Conservation (phyloP, 2,329 filamentous ascomycete genomes). For the Colletotrichum ledebouriae region DNA sequence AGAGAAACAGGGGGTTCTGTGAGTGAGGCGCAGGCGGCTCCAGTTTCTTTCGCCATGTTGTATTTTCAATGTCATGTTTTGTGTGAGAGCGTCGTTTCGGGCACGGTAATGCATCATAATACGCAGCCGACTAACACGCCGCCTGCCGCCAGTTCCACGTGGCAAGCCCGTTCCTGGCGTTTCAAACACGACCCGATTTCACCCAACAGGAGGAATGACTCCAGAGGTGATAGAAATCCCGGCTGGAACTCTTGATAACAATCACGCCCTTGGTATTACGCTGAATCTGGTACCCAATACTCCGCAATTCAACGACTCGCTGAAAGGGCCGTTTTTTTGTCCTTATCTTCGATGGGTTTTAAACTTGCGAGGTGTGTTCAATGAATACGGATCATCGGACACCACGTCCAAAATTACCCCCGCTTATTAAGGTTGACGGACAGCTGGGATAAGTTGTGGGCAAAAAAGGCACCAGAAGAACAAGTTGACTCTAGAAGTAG, state of each 20-base stretch:
- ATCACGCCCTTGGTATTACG: not conserved
- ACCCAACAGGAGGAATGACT: constrained; percentile 5
- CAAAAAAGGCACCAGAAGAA: not conserved
- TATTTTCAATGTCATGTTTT: constrained; percentile 14
- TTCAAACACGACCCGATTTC: constrained; percentile 22
- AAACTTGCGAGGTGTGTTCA: constrained; percentile 11
- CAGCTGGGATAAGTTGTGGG: not conserved
- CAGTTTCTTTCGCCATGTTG: constrained; percentile 3
- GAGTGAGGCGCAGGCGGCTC: not conserved
- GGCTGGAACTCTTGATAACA: not conserved
- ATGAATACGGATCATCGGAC: not conserved
- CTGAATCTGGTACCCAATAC: not conserved
- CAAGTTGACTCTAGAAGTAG: not conserved
- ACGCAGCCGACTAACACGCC: not conserved
- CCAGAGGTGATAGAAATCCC: constrained; percentile 7
- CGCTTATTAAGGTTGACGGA: not conserved
- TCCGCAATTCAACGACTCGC: not conserved
- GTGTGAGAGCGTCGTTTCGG: constrained; percentile 28
- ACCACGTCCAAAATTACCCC: not conserved
- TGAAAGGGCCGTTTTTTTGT: constrained; percentile 9
- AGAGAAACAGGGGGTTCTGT: constrained; percentile 11
- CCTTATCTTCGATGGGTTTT: not conserved
- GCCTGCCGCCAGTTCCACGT: constrained; percentile 1
- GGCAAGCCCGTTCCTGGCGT: constrained; percentile 18
- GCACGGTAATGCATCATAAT: constrained; percentile 30